Percentiles rank a stretch among this genome's conserved stretches.
phyloP scores from a whole-genome alignment of 192 early-diverging fungal species.

The Ambispora gerdemannii region DNA sequence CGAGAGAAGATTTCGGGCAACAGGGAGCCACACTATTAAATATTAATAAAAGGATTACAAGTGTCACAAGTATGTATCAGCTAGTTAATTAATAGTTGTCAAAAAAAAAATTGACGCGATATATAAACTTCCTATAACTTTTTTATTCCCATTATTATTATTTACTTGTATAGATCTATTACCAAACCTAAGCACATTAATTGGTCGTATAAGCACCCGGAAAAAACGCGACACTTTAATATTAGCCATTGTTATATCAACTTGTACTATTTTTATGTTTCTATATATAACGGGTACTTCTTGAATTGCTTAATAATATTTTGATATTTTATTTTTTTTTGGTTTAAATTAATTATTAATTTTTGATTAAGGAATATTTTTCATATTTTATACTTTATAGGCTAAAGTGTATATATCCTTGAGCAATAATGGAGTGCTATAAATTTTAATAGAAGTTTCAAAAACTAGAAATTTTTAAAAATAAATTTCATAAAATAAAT shows the following conservation, averaged over 20 bases:
- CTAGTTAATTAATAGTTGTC: not conserved
- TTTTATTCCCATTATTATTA: not conserved
- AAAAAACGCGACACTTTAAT: conserved; percentile 70
- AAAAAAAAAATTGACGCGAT: not conserved
- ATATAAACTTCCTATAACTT: not conserved
- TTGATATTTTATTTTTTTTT: too few species aligned
- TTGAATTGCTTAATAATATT: too few species aligned
- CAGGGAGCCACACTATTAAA: conserved; percentile 59
- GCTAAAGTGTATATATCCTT: too few species aligned
- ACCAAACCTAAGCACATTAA: conserved; percentile 69
- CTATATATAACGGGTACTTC: conserved; percentile 12
- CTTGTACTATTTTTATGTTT: conserved; percentile 46
- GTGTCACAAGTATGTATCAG: conserved; percentile 49
- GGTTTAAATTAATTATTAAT: too few species aligned
- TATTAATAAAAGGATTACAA: conserved; percentile 52
- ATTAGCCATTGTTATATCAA: conserved; percentile 64
- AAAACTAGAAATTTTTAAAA: too few species aligned
- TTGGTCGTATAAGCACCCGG: conserved; percentile 63
- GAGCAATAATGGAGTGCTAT: too few species aligned
- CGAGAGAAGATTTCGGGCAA: conserved; percentile 59
- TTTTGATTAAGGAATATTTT: too few species aligned
- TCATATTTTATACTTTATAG: too few species aligned
- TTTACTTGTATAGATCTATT: conserved; percentile 33
- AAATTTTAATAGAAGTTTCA: too few species aligned
- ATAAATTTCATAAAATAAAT: too few species aligned